Percentiles rank a stretch among this genome's conserved stretches.
Evolutionary conservation across 1,139 yeast genomes (phyloP).

Genomic region (Protomyces lactucae-debilis): DNA sequence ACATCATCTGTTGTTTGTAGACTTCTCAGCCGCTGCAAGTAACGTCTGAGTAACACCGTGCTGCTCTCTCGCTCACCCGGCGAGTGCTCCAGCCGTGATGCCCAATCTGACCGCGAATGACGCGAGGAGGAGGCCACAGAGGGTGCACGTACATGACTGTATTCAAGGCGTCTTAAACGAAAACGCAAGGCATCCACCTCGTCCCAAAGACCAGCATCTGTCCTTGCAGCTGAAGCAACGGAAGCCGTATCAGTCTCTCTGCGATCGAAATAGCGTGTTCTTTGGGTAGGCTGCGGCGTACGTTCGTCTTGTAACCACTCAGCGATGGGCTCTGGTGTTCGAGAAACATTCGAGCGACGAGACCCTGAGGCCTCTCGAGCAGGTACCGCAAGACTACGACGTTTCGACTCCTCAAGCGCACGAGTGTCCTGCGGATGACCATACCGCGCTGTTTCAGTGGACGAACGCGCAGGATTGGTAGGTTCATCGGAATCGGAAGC

Average conservation of each 20-base stretch:
- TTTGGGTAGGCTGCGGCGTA: neutral
- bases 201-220: neutral
- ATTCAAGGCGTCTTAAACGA: neutral
- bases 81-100: neutral
- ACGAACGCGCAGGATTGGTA: neutral
- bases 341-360: neutral
- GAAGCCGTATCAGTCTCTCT: neutral
- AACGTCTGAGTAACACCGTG: neutral
- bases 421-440: too few relatives aligned
- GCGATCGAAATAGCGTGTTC: neutral
- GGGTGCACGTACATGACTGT: neutral
- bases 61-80: neutral
- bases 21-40: neutral
- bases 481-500: neutral
- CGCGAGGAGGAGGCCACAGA: neutral
- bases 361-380: too few relatives aligned
- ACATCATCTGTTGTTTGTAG: neutral
- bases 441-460: neutral
- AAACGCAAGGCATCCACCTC: neutral
- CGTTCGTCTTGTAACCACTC: neutral
- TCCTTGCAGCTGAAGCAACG: neutral
- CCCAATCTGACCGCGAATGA: neutral
- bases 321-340: neutral
- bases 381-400: too few relatives aligned
- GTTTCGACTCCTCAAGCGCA: too few relatives aligned